Base-by-base conservation (phyloP, 2,329 filamentous ascomycete species). In the Colletotrichum brevisporum region DNA sequence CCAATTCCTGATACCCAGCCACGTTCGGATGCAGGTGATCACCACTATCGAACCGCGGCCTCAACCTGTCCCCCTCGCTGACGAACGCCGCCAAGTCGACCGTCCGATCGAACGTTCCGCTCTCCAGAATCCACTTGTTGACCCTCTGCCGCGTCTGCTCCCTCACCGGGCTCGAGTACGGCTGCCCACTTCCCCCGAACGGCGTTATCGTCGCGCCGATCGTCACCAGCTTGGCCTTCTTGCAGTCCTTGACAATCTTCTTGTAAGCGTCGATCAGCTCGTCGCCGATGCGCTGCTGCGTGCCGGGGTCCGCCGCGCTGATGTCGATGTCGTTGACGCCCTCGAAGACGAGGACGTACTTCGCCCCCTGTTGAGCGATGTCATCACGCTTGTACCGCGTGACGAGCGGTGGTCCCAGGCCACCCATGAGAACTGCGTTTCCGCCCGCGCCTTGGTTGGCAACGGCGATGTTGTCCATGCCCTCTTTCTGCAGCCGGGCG, bases 321-420 rank as follows among this genome's bases (percentile, higher is more conserved):
- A 77, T 80, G 4, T 90, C 90, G 64, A 93, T 91, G 74, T 92
- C 90, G 74, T 92, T 92, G 31, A 92, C 89, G 21, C 90, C 90
- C 76, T 91, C 88, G 75, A 91, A 92, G 45, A 92, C 83, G 80
- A 92, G 84, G 24, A 86, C 86, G 74, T 90, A 91, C 72, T 83
- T 82, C 2, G 89, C 85, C 4, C 87, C 87, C 0, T 86, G 82
- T 39, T 89, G 86, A 0, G 85, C 77, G 2, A 92, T 82, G 2
- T 91, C 85, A 74, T 92, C 90, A n/a, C 90, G 85, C 74, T 90
- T 86, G 70, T 92, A 85, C 5, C 90, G 86, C 48, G 84, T 81
- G 39, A 91, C 79, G 0, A 88, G 84, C 45, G 87, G 88, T 3
- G 90, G 90, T 0, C 91, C 90, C 0, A 91, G 82, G 0, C 90